Evolutionary conservation across 805 yeast species (phyloP), one percentile per base, ranked within the genome.

Genomic region (Candida pseudofarinosa): DNA sequence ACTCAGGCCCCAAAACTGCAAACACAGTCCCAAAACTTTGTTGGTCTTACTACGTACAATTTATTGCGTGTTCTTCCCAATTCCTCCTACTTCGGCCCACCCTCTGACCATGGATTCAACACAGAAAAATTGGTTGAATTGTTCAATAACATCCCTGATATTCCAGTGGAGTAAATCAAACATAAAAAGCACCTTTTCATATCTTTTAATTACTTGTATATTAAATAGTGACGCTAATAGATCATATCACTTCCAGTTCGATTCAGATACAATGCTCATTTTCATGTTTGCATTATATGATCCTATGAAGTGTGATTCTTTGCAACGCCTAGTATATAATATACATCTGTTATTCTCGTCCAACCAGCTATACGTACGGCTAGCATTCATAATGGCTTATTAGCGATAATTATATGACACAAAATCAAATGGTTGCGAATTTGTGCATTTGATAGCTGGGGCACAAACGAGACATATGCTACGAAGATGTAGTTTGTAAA

Each of bases 21-120:
- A 4, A 38, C 33, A 15, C n/a, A n/a, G n/a, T 16, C 37, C 40
- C 55, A 55, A 32, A 60, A 63, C 5, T 62, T 66, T 44, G 64
- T 66, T 18, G 69, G 69, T 3, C 60, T 56, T 33, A 54, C 59
- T 10, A 55, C 63, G 18, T 59, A 62, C 54, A 75, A 75, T 38
- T 56, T 83, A 34, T 60, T 83, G 37, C 65, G 82, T 41, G 68
- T 74, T 2, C 67, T 85, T 37, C 91, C 91, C 7, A 79, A 77
- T 43, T 73, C 84, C 0, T 69, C 76, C 1, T 73, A 77, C 43
- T 81, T 81, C 55, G 74, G 74, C 4, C 59, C 59, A 6, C 60
- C 63, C 1, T 65, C 69, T 8, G 76, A 77, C 10, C 74, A 73
- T 19, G 63, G 75, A 3, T 83, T 85, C 54, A 79, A 81, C 58